Percentiles rank a stretch among this genome's conserved stretches.
Conservation (phyloP, 345 rosid genomes). For the Mercurialis annua region DNA sequence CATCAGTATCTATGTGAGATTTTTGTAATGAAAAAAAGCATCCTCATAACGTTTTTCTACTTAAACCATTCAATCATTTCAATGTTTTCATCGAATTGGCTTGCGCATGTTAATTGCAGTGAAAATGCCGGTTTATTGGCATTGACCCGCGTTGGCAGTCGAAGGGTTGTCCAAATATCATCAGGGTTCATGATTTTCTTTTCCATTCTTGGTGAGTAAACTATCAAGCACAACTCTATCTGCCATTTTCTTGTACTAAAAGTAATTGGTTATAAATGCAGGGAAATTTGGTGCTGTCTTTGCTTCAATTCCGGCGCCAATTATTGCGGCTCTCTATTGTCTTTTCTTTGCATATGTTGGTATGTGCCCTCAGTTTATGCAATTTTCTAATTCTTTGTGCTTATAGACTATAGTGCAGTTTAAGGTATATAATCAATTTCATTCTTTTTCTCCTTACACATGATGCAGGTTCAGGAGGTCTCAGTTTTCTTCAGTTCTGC, state of each 20-base stretch:
- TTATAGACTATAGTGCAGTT: not conserved
- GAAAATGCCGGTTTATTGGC: slow-evolving; percentile 94
- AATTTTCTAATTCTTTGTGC: not conserved
- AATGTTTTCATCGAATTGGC: not conserved
- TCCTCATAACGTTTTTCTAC: slow-evolving; percentile 4
- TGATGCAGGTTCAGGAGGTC: slow-evolving; percentile 33
- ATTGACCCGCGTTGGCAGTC: slow-evolving; percentile 76
- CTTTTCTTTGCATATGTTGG: slow-evolving; percentile 34
- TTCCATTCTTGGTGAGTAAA: slow-evolving; percentile 67
- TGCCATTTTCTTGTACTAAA: not conserved
- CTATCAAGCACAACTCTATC: not conserved
- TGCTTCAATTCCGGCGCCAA: slow-evolving; percentile 36
- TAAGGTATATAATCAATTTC: not conserved
- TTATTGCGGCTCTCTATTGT: slow-evolving; percentile 36
- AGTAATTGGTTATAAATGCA: slow-evolving; percentile 5
- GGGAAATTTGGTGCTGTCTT: slow-evolving; percentile 40
- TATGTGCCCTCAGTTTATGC: slow-evolving; percentile 10
- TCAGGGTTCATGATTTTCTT: slow-evolving; percentile 96
- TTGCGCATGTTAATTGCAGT: slow-evolving; percentile 37
- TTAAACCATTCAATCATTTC: not conserved
- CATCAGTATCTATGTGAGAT: slow-evolving; percentile 84
- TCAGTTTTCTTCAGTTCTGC: slow-evolving; percentile 34
- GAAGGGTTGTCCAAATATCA: slow-evolving; percentile 93
- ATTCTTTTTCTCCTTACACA: slow-evolving; percentile 1
- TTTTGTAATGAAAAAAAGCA: not conserved